Evolutionary conservation across 805 yeast species (phyloP).

Genomic region (Wickerhamiella nectarea): DNA sequence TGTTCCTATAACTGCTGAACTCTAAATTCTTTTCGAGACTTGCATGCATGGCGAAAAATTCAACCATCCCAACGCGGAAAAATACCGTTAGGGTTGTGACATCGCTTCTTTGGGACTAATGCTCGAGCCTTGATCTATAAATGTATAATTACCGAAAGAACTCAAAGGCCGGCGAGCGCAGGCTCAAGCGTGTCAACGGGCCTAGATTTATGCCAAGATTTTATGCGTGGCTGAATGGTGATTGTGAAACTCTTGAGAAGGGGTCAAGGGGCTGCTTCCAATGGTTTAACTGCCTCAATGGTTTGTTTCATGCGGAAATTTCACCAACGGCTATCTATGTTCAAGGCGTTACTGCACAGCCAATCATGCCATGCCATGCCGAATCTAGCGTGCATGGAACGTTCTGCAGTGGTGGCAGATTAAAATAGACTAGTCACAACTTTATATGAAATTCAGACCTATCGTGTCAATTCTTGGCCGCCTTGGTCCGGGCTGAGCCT

Average conservation of each 20-base stretch:
- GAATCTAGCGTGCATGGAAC: no score
- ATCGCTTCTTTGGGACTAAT: neutral
- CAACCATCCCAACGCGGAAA: neutral
- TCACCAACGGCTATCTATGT: neutral
- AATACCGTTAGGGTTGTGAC: neutral
- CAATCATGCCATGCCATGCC: no score
- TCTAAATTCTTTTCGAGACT: neutral
- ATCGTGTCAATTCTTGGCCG: no score
- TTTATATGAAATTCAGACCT: no score
- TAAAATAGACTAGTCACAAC: no score
- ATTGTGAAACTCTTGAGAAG: no score
- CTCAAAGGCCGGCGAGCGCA: no score
- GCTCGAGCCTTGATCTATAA: neutral
- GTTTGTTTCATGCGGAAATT: neutral
- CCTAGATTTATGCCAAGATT: neutral
- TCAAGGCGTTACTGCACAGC: neutral
- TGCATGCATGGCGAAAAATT: neutral
- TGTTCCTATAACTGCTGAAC: no score
- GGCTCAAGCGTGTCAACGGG: neutral
- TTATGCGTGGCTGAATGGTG: no score
- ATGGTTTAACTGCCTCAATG: neutral
- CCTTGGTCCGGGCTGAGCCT: no score
- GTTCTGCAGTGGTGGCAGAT: no score
- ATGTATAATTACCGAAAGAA: neutral
- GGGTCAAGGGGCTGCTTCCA: no score